Conservation (phyloP, 2,329 filamentous ascomycete species). For the Neofusicoccum parvum region DNA sequence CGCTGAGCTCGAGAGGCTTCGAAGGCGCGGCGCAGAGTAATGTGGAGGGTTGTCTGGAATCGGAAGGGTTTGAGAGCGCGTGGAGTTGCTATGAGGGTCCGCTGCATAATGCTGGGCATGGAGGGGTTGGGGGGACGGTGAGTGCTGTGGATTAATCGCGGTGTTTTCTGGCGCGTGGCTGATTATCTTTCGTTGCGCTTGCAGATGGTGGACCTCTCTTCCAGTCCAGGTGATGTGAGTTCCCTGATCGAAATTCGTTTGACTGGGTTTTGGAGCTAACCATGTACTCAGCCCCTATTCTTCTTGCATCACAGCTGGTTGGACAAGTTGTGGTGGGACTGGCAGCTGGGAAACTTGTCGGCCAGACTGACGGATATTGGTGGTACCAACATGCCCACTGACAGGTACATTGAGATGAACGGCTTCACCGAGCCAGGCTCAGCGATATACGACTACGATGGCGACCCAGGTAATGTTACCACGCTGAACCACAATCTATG, state of each 20-base stretch:
- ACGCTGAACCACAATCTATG: slow-evolving; percentile 23
- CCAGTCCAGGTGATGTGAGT: slow-evolving; percentile 17
- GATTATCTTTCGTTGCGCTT: no score
- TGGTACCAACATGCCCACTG: slow-evolving; percentile 10
- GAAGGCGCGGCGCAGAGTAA: slow-evolving; percentile 1
- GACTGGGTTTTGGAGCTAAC: no score
- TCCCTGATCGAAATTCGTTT: no score
- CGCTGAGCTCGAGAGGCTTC: neutral
- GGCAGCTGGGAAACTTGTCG: slow-evolving; percentile 43
- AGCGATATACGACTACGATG: slow-evolving; percentile 21
- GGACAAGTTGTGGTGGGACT: slow-evolving; percentile 48
- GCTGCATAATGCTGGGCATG: slow-evolving; percentile 20
- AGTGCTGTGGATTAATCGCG: neutral
- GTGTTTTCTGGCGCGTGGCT: no score
- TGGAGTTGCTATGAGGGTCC: slow-evolving; percentile 15
- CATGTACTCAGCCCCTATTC: slow-evolving; percentile 31
- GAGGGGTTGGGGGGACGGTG: slow-evolving; percentile 17
- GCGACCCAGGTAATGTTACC: slow-evolving; percentile 20
- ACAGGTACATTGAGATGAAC: slow-evolving; percentile 10
- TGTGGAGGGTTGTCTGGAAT: neutral
- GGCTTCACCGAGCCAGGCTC: slow-evolving; percentile 1
- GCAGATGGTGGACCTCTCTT: slow-evolving; percentile 19
- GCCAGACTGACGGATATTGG: slow-evolving; percentile 18
- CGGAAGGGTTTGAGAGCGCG: slow-evolving; percentile 12
- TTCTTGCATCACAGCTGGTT: slow-evolving; percentile 48